Conservation (phyloP, 345 rosid species). For the Gossypium ekmanianum region DNA sequence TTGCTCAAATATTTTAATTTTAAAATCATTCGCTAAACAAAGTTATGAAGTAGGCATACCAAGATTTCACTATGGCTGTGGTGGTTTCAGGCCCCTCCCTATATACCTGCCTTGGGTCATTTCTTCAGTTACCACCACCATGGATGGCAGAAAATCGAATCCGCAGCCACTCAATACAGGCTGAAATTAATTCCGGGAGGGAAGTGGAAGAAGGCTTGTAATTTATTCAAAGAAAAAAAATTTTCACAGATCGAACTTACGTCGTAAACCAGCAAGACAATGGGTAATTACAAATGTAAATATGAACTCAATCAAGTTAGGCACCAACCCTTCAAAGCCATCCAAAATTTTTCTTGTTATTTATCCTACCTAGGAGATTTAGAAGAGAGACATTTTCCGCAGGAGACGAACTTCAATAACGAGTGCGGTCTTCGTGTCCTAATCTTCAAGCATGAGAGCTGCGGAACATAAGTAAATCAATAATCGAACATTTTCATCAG, state of each 20-base stretch:
- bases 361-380: slow-evolving; percentile 60
- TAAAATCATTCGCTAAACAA: too few relatives aligned
- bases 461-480: slow-evolving; percentile 17
- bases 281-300: slow-evolving; percentile 40
- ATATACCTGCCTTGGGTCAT: too few relatives aligned
- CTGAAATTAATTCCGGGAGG: neutral
- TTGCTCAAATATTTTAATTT: neutral
- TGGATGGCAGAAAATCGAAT: neutral
- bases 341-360: slow-evolving; percentile 23
- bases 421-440: slow-evolving; percentile 51
- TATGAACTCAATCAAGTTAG: slow-evolving; percentile 7
- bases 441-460: slow-evolving; percentile 64
- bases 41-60: neutral
- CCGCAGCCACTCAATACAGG: neutral
- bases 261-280: slow-evolving; percentile 29
- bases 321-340: slow-evolving; percentile 19
- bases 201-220: neutral
- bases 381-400: slow-evolving; percentile 64
- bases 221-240: slow-evolving; percentile 17
- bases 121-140: too few relatives aligned
- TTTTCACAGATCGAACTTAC: slow-evolving; percentile 4
- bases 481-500: neutral
- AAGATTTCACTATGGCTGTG: neutral
- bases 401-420: slow-evolving; percentile 64
- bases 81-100: neutral